Base-by-base conservation (phyloP, 1,139 yeast species). In the Protomyces lactucae-debilis region DNA sequence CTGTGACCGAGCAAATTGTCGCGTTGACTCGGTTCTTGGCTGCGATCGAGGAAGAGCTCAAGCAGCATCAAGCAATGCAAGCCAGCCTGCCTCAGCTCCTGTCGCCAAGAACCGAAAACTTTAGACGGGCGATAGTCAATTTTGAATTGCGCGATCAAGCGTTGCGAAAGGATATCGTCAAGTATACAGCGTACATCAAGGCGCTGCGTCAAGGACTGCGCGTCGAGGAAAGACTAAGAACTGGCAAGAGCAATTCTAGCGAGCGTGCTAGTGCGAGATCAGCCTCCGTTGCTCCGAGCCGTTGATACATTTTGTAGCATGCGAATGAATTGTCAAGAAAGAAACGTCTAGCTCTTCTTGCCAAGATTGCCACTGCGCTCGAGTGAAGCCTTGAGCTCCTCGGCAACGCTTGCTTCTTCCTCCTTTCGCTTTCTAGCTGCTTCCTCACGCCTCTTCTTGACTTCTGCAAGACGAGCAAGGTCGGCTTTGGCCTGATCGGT, bases 61-160 rank as follows among this genome's bases (percentile, higher is more conserved):
- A 69, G n/a, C 68, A 63, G 43, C 78, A 76, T 67, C 70, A 71
- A 25, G 68, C 69, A 32, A 66, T 68, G 9, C 64, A 71, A 28
- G 68, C 69, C 4, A 66, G 63, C 37, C 69, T 74, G 70, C 68
- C 70, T 51, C 63, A 66, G 40, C 61, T 71, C 43, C 71, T 74
- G 67, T 69, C 70, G 48, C 69, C 74, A 3, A 66, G 69, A 6
- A 67, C 67, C 35, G 66, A 71, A 16, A 73, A 73, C 25, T 67
- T 70, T 8, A 64, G 71, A n/a, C 70, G 73, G 10, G 77, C 75
- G 1, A 70, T 70, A 57, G 45, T 67, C 54, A 76, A 76, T 65
- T 76, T 77, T 77, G 76, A 74, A 55, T 68, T 69, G 54, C 70
- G 72, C 56, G 70, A 72, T 14, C 74, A 71, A 55, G 72, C 72